A percentile compares a stretch with the other conserved stretches of the same genome.
These are phyloP conservation scores for Schizochytrium sp. DNA, from an alignment of 108 stramenopile species.

Conservation along the genomic window DNA sequence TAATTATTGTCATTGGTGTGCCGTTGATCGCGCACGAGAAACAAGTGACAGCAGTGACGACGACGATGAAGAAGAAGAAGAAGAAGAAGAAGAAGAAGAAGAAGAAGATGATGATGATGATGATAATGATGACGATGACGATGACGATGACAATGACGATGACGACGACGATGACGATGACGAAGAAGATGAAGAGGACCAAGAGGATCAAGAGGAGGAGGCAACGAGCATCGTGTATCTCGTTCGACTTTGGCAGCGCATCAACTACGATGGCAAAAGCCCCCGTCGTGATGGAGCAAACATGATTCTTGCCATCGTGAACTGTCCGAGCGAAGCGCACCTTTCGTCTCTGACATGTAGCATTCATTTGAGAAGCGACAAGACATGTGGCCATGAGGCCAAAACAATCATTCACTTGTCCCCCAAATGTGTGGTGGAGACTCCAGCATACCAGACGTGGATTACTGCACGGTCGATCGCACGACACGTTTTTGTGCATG, in stretches of 20 bases:
- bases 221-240: not conserved
- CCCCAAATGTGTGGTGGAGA: not conserved
- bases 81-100: not conserved
- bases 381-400: not conserved
- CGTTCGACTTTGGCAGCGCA: not conserved
- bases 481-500: not conserved
- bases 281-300: not conserved
- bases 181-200: not conserved
- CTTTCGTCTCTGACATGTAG: not conserved
- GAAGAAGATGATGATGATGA: not conserved
- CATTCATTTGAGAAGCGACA: not conserved
- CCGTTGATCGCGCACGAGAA: not conserved
- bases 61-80: not conserved
- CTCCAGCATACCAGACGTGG: not conserved
- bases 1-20: constrained; percentile 2
- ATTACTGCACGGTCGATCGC: not conserved
- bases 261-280: not conserved
- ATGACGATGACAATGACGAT: not conserved
- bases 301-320: not conserved
- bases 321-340: not conserved
- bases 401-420: not conserved
- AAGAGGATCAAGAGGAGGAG: not conserved
- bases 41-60: not conserved
- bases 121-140: not conserved
- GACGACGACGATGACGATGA: not conserved